Conservation (phyloP, 495 filamentous ascomycete genomes). For the Penicillium psychrofluorescens region DNA sequence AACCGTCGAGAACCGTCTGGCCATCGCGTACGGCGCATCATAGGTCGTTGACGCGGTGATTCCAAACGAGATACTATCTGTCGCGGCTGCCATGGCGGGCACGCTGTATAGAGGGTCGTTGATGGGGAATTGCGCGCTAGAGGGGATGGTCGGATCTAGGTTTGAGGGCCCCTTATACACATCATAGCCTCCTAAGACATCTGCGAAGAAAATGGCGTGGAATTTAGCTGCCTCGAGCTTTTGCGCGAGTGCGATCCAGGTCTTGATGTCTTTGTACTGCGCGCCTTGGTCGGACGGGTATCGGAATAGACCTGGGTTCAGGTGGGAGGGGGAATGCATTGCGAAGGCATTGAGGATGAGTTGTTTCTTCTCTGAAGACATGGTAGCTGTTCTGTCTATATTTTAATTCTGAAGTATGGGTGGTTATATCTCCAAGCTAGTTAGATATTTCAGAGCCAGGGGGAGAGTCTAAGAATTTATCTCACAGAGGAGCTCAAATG, state of each 20-base stretch:
- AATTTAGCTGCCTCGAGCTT: slow-evolving; percentile 44
- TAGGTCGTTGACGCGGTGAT: slow-evolving; percentile 63
- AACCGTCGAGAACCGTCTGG: slow-evolving; percentile 55
- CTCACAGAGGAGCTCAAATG: neutral
- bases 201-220: slow-evolving; percentile 51
- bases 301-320: slow-evolving; percentile 43
- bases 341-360: slow-evolving; percentile 54
- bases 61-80: slow-evolving; percentile 57
- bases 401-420: neutral
- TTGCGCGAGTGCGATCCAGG: slow-evolving; percentile 39
- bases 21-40: slow-evolving; percentile 62
- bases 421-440: too few relatives aligned
- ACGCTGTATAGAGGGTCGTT: slow-evolving; percentile 43
- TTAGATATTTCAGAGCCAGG: too few relatives aligned
- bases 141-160: slow-evolving; percentile 49
- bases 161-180: slow-evolving; percentile 54
- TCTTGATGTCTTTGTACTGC: slow-evolving; percentile 39
- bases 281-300: slow-evolving; percentile 41
- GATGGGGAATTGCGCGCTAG: slow-evolving; percentile 62
- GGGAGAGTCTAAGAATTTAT: neutral
- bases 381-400: slow-evolving; percentile 3
- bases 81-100: slow-evolving; percentile 40
- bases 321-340: slow-evolving; percentile 40
- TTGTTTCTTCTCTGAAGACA: slow-evolving; percentile 33
- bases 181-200: slow-evolving; percentile 53